phyloP scores from a whole-genome alignment of 495 filamentous ascomycete genomes.

The Tricharina praecox region DNA sequence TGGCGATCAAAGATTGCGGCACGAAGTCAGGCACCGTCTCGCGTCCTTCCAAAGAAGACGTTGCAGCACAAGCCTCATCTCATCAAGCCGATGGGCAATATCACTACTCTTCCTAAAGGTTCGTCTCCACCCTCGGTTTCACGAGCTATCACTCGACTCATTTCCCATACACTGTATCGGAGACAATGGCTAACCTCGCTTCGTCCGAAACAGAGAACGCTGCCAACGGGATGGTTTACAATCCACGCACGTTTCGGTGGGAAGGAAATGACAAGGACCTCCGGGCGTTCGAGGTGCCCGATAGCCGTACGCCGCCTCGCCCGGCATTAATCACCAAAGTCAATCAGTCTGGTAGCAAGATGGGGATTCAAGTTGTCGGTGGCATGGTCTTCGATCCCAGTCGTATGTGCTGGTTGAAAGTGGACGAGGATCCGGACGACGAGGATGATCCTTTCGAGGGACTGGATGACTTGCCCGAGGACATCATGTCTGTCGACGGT shows the following conservation, averaged over 20 bases:
- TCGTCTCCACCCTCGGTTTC: too few relatives aligned
- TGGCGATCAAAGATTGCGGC: slow-evolving; percentile 60
- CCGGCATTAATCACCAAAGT: slow-evolving; percentile 91
- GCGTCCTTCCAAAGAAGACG: slow-evolving; percentile 16
- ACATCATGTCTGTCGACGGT: slow-evolving; percentile 22
- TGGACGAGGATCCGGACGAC: slow-evolving; percentile 31
- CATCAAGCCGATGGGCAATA: slow-evolving; percentile 51
- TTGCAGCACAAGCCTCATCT: slow-evolving; percentile 48
- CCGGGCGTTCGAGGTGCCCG: slow-evolving; percentile 49
- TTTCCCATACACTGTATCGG: neutral
- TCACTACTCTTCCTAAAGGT: slow-evolving; percentile 48
- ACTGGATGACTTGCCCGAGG: slow-evolving; percentile 22
- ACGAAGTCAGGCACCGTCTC: slow-evolving; percentile 23
- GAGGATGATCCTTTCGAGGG: slow-evolving; percentile 28
- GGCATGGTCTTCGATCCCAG: slow-evolving; percentile 96
- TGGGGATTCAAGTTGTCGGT: slow-evolving; percentile 75
- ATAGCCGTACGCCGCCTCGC: slow-evolving; percentile 42
- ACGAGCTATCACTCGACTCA: too few relatives aligned
- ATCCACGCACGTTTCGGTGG: slow-evolving; percentile 68
- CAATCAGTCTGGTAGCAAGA: slow-evolving; percentile 36
- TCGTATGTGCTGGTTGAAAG: slow-evolving; percentile 40
- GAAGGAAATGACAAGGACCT: slow-evolving; percentile 87
- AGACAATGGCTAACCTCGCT: slow-evolving; percentile 13
- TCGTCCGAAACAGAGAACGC: slow-evolving; percentile 34
- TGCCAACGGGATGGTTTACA: slow-evolving; percentile 89